A percentile compares a stretch with the other conserved stretches of the same genome.
These are phyloP conservation scores for Spencermartinsiella ligniputridi DNA, from an alignment of 1,139 yeast genomes.

Conservation along the genomic window DNA sequence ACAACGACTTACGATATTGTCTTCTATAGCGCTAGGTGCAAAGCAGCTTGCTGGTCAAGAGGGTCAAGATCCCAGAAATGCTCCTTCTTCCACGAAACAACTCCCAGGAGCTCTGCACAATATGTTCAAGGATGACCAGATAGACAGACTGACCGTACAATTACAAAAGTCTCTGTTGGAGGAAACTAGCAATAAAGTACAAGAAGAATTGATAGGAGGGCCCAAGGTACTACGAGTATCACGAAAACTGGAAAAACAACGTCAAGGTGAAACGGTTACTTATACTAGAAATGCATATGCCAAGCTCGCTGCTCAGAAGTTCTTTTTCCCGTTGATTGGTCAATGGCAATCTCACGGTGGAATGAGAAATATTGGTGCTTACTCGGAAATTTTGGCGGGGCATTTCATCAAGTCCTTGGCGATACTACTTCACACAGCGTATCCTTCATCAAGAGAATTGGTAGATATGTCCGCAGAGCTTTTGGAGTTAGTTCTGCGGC, in stretches of 20 bases:
- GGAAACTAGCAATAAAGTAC: conserved; percentile 41
- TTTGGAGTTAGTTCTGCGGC: conserved; percentile 37
- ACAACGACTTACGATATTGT: conserved; percentile 51
- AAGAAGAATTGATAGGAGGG: conserved; percentile 38
- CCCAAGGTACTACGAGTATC: conserved; percentile 54
- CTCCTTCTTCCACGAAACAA: conserved; percentile 38
- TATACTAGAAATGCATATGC: conserved; percentile 36
- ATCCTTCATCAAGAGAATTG: conserved; percentile 48
- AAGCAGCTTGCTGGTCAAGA: conserved; percentile 50
- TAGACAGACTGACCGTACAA: conserved; percentile 15
- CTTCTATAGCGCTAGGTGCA: conserved; percentile 50
- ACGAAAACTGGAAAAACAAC: conserved; percentile 32
- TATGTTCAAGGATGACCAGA: conserved; percentile 18
- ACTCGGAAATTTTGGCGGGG: conserved; percentile 50
- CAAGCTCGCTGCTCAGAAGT: conserved; percentile 42
- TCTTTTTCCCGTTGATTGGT: conserved; percentile 54
- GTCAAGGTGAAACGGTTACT: conserved; percentile 14
- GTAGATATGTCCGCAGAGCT: conserved; percentile 57
- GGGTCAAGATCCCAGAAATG: conserved; percentile 29
- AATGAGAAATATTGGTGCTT: conserved; percentile 42
- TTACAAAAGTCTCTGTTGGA: conserved; percentile 26
- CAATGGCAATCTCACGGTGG: conserved; percentile 47
- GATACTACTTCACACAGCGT: conserved; percentile 52
- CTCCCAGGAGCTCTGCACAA: conserved; percentile 48
- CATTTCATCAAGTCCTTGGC: conserved; percentile 60